Percentiles rank a stretch among this genome's conserved stretches.
phyloP scores from a whole-genome alignment of 768 basidiomycete genomes.

The Galerina sulciceps region DNA sequence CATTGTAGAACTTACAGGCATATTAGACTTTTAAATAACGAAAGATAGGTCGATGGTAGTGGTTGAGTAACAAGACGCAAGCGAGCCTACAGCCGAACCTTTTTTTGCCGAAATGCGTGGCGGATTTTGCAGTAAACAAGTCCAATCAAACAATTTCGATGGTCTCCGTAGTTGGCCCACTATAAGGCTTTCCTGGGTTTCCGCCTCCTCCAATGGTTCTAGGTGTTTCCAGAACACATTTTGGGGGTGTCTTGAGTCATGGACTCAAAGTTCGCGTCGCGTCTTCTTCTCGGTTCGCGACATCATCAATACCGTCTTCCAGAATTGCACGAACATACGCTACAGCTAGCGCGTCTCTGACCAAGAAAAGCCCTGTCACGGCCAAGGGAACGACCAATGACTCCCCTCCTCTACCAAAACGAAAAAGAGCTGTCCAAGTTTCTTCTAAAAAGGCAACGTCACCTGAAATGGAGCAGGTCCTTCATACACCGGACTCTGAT shows the following conservation, averaged over 20 bases:
- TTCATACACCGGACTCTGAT: conserved; percentile 2
- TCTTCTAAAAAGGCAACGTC: conserved; percentile 15
- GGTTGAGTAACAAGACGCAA: conserved; percentile 29
- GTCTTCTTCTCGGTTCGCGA: conserved; percentile 8
- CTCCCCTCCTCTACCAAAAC: conserved; percentile 9
- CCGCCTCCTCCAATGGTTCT: conserved; percentile 17
- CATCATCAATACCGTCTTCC: conserved; percentile 6
- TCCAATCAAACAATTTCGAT: conserved; percentile 23
- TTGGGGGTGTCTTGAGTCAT: conserved; percentile 16
- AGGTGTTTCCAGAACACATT: conserved; percentile 16
- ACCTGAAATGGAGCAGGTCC: conserved; percentile 13
- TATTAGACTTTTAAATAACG: conserved; percentile 22
- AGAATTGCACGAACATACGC: conserved; percentile 15
- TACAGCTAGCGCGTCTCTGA: conserved; percentile 17
- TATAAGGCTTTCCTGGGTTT: background rate
- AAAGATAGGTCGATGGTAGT: conserved; percentile 26
- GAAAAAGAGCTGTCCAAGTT: background rate
- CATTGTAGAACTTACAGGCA: conserved; percentile 40
- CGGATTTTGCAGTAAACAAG: conserved; percentile 32
- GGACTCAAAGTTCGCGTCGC: conserved; percentile 9
- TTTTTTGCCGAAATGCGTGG: conserved; percentile 32
- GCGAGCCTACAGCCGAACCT: conserved; percentile 22
- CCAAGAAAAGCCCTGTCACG: conserved; percentile 14
- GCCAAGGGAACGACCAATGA: conserved; percentile 17
- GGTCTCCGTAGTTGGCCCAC: background rate